These are phyloP conservation scores for Acanthamoeba healyi DNA, from an alignment of 208 protist species.

Conservation along the genomic window DNA sequence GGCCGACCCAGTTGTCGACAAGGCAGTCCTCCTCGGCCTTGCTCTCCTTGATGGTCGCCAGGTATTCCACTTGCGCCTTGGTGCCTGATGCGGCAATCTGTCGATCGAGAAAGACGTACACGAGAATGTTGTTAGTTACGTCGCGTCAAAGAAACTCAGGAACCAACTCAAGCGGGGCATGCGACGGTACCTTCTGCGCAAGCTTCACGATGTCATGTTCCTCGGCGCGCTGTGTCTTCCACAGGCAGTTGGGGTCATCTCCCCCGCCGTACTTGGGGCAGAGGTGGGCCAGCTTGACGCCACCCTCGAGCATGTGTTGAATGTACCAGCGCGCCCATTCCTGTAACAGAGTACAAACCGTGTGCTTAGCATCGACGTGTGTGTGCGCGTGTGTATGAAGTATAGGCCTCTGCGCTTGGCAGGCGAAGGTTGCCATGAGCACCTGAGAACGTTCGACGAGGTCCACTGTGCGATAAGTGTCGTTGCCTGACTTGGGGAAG, in stretches of 20 bases:
- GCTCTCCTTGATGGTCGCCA: background rate
- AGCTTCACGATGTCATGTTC: background rate
- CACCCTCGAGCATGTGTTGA: background rate
- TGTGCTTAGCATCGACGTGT: too few relatives aligned
- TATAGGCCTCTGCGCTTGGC: too few relatives aligned
- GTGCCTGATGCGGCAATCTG: slow-evolving; percentile 6
- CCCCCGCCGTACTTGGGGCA: background rate
- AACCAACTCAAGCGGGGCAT: background rate
- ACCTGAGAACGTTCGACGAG: background rate
- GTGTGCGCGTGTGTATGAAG: too few relatives aligned
- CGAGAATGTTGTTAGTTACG: background rate
- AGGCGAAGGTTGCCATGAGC: too few relatives aligned
- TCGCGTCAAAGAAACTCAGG: too few relatives aligned
- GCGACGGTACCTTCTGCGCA: background rate
- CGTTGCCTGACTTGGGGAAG: background rate
- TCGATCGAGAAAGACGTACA: background rate
- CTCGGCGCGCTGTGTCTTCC: slow-evolving; percentile 25
- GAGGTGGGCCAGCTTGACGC: background rate
- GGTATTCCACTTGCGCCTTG: background rate
- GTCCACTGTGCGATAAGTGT: background rate
- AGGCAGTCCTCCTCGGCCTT: slow-evolving; percentile 31
- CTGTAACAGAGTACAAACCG: too few relatives aligned
- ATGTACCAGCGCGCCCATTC: slow-evolving; percentile 10
- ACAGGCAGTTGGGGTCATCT: slow-evolving; percentile 24
- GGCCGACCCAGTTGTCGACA: slow-evolving; percentile 45